These are phyloP conservation scores for Westerdykella sp. DNA, from an alignment of 2,329 filamentous ascomycete genomes.

Conservation along the genomic window DNA sequence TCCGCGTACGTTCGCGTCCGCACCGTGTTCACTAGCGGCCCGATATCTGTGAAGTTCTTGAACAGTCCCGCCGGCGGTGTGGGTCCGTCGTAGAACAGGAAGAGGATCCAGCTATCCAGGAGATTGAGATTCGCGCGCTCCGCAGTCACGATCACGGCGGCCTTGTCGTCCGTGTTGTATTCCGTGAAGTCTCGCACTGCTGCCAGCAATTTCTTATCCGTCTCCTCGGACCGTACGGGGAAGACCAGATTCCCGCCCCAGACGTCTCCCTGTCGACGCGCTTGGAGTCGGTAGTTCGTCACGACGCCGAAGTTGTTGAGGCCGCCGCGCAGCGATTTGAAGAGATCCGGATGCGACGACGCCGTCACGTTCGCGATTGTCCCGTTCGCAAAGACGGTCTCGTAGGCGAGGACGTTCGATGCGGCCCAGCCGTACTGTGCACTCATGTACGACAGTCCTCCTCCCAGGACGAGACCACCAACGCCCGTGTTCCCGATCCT, in stretches of 20 bases:
- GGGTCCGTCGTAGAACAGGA: slow-evolving; percentile 33
- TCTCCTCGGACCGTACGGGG: slow-evolving; percentile 28
- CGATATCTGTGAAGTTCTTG: slow-evolving; percentile 49
- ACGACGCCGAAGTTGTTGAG: slow-evolving; percentile 39
- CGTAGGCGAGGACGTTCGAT: slow-evolving; percentile 42
- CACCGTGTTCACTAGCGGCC: slow-evolving; percentile 40
- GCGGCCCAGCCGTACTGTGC: slow-evolving; percentile 44
- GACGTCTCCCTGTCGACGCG: slow-evolving; percentile 22
- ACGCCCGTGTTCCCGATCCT: slow-evolving; percentile 45
- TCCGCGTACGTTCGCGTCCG: slow-evolving; percentile 46
- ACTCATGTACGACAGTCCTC: slow-evolving; percentile 33
- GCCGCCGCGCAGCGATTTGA: slow-evolving; percentile 35
- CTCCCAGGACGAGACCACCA: slow-evolving; percentile 43
- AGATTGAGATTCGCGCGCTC: slow-evolving; percentile 23
- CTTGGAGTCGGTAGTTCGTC: slow-evolving; percentile 25
- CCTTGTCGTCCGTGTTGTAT: slow-evolving; percentile 42
- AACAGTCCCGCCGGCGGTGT: slow-evolving; percentile 48
- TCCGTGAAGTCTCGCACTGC: slow-evolving; percentile 52
- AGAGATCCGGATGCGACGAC: slow-evolving; percentile 29
- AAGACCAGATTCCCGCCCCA: slow-evolving; percentile 47
- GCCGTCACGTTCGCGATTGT: slow-evolving; percentile 25
- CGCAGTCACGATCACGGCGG: slow-evolving; percentile 27
- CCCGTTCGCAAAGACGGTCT: slow-evolving; percentile 45
- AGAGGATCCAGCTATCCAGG: slow-evolving; percentile 29
- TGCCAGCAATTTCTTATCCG: slow-evolving; percentile 39